Evolutionary conservation across 2,329 filamentous ascomycete species (phyloP), one percentile per base, ranked within the genome.

Genomic region (Teratosphaeria zuluensis): DNA sequence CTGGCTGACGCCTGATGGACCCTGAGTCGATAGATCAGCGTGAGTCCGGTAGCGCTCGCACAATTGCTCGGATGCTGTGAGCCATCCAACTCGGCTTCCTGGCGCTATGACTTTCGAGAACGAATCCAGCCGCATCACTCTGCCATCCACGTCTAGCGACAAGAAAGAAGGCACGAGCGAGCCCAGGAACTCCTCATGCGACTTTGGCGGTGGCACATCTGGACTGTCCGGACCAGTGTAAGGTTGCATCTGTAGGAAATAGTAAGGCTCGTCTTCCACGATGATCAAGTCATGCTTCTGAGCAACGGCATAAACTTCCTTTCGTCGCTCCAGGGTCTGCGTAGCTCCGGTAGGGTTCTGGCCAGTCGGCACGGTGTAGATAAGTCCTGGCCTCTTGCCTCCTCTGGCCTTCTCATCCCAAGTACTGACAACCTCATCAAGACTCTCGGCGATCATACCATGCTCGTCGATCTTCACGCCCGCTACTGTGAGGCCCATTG

Each of bases 61-160:
- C 59, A 99, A 80, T 76, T 96, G 88, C 68, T 87, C 87, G 1
- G 89, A 89, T 0, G 86, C 92, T 0, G 92, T 95, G 59, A 96
- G 82, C 92, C 94, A 99, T 51, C 92, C 92, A 1, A 96, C 78
- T 28, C 92, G 86, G 68, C 89, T 94, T 1, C 92, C 92, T 0
- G 92, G 92, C 0, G 91, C 90, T 32, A 96, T 82, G 0, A 90
- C 94, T 76, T 97, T 96, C 68, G 89, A 94, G 73, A 96, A 96
- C 1, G 92, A 96, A 72, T 96, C 92, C 3, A 96, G 80, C 55
- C 92, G 87, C 61, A 96, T 81, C 53, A 96, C 92, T 30, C 92
- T 86, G 59, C 92, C 92, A 68, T 96, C 88, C 19, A 82, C 81
- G 70, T 96, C 92, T 57, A 96, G 72, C 60, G 82, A 88, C 32